A percentile compares a stretch with the other conserved stretches of the same genome.
These are phyloP conservation scores for Zygnema cylindricum DNA, from an alignment of 139 green algal species.

Conservation along the genomic window DNA sequence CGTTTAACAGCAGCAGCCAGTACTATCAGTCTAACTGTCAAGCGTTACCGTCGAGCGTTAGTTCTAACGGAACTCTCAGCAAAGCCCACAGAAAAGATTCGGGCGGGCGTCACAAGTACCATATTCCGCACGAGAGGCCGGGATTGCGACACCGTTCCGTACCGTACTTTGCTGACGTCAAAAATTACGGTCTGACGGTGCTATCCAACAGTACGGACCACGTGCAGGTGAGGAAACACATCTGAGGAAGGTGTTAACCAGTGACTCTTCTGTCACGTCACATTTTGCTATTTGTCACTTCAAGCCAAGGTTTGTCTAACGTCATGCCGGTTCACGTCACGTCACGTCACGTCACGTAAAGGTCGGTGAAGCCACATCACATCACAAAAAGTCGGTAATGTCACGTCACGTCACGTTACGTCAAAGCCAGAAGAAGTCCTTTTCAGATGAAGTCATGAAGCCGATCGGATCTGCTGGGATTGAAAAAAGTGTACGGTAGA, in stretches of 20 bases:
- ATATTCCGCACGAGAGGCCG: neutral
- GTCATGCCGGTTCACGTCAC: no score
- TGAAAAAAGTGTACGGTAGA: no score
- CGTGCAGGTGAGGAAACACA: neutral
- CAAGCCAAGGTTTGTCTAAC: neutral
- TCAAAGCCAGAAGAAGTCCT: no score
- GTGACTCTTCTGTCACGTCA: neutral
- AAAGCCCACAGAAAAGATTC: neutral
- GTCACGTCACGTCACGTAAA: no score
- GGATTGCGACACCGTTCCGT: neutral
- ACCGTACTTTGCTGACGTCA: neutral
- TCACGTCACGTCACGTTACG: no score
- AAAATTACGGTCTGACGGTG: neutral
- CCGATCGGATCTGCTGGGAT: no score
- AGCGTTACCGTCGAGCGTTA: neutral
- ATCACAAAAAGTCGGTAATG: no score
- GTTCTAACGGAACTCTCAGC: neutral
- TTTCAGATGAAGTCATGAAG: no score
- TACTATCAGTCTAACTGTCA: neutral
- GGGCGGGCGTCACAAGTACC: neutral
- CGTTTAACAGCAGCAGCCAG: neutral
- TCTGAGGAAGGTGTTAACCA: neutral
- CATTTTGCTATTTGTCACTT: neutral
- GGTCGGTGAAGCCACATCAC: no score
- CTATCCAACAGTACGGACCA: neutral